phyloP scores from a whole-genome alignment of 1,139 yeast genomes.

The Saccharomyces uvarum region DNA sequence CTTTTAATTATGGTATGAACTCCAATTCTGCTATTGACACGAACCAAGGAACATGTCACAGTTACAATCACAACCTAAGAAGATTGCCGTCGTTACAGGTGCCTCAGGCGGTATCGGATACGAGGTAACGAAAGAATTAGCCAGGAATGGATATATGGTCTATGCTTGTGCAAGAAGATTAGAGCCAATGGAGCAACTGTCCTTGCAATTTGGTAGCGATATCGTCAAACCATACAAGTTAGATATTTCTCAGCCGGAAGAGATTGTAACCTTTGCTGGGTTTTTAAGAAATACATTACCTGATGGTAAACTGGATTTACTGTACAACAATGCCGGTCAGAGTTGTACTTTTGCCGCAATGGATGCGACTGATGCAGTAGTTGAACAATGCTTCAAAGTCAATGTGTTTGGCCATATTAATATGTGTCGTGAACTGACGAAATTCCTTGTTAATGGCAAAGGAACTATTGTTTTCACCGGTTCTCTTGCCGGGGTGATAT shows the following conservation, averaged over 20 bases:
- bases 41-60: neutral
- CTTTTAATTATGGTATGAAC: neutral
- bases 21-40: neutral
- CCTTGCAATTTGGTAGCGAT: conserved; percentile 21
- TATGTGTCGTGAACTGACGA: conserved; percentile 51
- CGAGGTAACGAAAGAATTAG: conserved; percentile 57
- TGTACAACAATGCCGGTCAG: conserved; percentile 65
- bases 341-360: conserved; percentile 66
- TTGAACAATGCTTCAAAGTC: conserved; percentile 52
- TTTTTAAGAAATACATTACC: conserved; percentile 36
- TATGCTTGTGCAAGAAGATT: conserved; percentile 68
- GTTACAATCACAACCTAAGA: conserved; percentile 10
- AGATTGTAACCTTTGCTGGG: conserved; percentile 42
- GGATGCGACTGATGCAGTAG: conserved; percentile 54
- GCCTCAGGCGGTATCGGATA: conserved; percentile 79
- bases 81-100: conserved; percentile 61
- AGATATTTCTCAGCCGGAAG: conserved; percentile 49
- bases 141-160: conserved; percentile 55
- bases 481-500: conserved; percentile 56
- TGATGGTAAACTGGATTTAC: conserved; percentile 46
- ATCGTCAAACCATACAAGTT: conserved; percentile 34
- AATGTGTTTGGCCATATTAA: conserved; percentile 67
- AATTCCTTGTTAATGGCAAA: conserved; percentile 53
- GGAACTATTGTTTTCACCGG: conserved; percentile 75
- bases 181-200: conserved; percentile 50